Conservation (phyloP, 1,139 yeast genomes). For the Tardiomyces digboiensis region DNA sequence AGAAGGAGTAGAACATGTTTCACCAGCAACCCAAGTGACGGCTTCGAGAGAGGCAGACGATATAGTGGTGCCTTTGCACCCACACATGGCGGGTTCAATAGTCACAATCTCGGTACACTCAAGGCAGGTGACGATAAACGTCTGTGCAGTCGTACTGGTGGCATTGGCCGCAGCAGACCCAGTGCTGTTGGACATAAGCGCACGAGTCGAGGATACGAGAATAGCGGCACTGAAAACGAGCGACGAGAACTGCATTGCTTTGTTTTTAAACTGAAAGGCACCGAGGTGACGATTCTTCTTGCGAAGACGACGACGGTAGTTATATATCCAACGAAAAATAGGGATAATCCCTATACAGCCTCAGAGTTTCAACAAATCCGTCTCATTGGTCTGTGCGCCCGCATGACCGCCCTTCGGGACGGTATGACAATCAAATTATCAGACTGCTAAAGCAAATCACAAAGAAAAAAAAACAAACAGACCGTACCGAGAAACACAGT, state of each 20-base stretch:
- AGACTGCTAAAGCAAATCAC: too few species aligned
- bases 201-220: neutral
- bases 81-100: neutral
- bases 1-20: neutral
- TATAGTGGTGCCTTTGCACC: neutral
- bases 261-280: too few species aligned
- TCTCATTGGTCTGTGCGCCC: too few species aligned
- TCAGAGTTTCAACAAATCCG: too few species aligned
- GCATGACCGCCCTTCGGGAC: too few species aligned
- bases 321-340: too few species aligned
- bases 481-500: too few species aligned
- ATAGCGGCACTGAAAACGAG: neutral
- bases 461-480: too few species aligned
- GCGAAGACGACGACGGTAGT: too few species aligned
- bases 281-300: too few species aligned
- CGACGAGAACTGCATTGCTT: neutral
- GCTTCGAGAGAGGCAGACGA: neutral
- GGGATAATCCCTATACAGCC: too few species aligned
- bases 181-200: neutral
- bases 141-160: neutral
- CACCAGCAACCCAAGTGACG: neutral
- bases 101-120: neutral
- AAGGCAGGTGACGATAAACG: neutral
- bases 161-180: neutral
- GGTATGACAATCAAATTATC: too few species aligned